phyloP scores from a whole-genome alignment of 495 filamentous ascomycete genomes.

The Viridothelium virens region DNA sequence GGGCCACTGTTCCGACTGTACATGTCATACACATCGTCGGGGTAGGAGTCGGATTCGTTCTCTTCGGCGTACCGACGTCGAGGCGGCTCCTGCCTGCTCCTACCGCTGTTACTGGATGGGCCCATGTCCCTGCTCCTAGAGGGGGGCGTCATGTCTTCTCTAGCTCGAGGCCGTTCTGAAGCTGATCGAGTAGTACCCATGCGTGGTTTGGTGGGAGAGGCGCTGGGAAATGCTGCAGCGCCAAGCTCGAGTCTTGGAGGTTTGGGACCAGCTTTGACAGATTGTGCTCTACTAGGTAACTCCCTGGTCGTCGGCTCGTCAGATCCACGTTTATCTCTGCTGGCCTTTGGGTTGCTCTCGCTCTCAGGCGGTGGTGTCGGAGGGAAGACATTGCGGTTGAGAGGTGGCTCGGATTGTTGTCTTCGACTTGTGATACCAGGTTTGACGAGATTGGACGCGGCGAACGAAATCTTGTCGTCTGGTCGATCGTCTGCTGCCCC shows the following conservation, averaged over 20 bases:
- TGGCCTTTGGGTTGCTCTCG: conserved; percentile 46
- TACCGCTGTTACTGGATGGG: conserved; percentile 4
- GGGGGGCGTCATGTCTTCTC: conserved; percentile 15
- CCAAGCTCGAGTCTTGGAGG: conserved; percentile 34
- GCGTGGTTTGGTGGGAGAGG: conserved; percentile 22
- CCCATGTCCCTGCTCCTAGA: conserved; percentile 21
- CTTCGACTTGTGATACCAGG: conserved; percentile 66
- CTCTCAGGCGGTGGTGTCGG: conserved; percentile 88
- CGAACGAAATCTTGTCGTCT: conserved; percentile 74
- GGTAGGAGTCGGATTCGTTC: conserved; percentile 49
- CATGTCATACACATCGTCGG: conserved; percentile 64
- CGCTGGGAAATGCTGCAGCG: conserved; percentile 35
- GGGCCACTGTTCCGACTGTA: conserved; percentile 43
- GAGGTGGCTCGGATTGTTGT: conserved; percentile 79
- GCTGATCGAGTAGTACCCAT: conserved; percentile 30
- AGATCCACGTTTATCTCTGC: conserved; percentile 16
- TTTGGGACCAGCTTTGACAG: conserved; percentile 27
- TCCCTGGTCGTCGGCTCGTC: conserved; percentile 8
- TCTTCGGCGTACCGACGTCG: conserved; percentile 18
- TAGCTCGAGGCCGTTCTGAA: conserved; percentile 33
- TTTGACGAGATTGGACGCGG: conserved; percentile 83
- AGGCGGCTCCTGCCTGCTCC: conserved; percentile 25
- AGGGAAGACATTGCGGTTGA: conserved; percentile 82
- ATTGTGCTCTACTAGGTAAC: neutral
- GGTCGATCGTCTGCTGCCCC: conserved; percentile 63